Base-by-base conservation (phyloP, 176 grass and related monocot genomes). In the Melocanna baccifera region DNA sequence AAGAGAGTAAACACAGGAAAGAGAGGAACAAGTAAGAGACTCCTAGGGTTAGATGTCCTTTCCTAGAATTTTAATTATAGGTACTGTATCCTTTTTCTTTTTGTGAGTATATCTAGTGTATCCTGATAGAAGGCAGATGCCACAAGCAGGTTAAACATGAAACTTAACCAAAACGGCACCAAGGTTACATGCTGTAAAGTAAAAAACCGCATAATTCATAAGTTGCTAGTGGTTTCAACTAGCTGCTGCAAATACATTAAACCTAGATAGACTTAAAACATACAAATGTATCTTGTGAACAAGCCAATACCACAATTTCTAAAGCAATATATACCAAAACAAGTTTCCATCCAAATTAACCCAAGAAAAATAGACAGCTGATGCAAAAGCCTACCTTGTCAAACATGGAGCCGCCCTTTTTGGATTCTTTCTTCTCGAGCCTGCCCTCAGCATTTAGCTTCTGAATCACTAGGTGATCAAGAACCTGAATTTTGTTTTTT, bases 381-480 rank as follows among this genome's bases (percentile, higher is more conserved):
- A 36, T 71, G 71, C 45, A 36, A 87, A 66, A 77, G 58, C 19
- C 83, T 82, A 85, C 96, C 91, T 99, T 99, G 66, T 99, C 96
- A 89, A 99, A 99, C 86, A 99, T 81, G 40, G 96, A 94, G 62
- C 80, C 92, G 40, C 96, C 96, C 62, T 99, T 99, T 85, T 99
- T 99, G n/a, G 93, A 87, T 87, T 99, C 96, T 88, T 99, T 99
- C 88, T 99, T 99, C 88, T 99, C 96, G 26, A 99, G 96, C 59
- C 96, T 93, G 4, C 96, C 96, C 84, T 99, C 96, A 81, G 96
- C 96, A 91, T 99, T 99, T 74, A 99, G 69, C 82, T 99, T 99
- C 88, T 99, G 96, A 94, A 98, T 98, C 43, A 98, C 96, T 28
- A 98, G 85, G 89, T 98, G 96, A 99, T 99, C 96, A 79, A 99